phyloP scores from a whole-genome alignment of 352 stramenopile species.

The Phytophthora cryptogea region DNA sequence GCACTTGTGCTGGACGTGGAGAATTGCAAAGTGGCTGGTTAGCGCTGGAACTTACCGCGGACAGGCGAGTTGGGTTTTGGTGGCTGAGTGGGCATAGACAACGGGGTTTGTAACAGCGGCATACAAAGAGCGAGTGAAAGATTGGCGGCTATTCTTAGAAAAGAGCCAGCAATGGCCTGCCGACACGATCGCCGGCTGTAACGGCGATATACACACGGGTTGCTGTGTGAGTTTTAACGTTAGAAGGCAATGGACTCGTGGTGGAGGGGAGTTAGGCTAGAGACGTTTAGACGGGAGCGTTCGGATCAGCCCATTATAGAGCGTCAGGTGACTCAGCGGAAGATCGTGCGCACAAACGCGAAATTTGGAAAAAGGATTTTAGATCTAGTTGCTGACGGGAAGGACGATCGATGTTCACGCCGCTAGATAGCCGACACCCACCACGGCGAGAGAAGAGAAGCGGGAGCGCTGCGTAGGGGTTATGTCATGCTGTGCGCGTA shows the following conservation, averaged over 20 bases:
- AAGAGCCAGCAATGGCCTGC: conserved; percentile 20
- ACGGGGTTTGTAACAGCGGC: not conserved
- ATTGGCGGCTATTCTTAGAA: conserved; percentile 16
- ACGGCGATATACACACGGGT: not conserved
- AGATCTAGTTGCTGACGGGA: not conserved
- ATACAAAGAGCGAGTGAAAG: conserved; percentile 23
- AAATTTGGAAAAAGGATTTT: conserved; percentile 2
- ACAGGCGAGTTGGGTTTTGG: conserved; percentile 13
- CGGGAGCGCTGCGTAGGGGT: too few relatives aligned
- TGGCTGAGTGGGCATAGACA: conserved; percentile 11
- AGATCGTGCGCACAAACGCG: not conserved
- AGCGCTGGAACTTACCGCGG: conserved; percentile 1
- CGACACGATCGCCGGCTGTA: not conserved
- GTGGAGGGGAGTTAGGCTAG: too few relatives aligned
- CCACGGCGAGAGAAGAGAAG: too few relatives aligned
- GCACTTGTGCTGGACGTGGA: not conserved
- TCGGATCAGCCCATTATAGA: not conserved
- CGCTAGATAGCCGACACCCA: not conserved
- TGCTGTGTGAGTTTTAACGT: too few relatives aligned
- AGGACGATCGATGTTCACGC: not conserved
- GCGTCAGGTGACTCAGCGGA: not conserved
- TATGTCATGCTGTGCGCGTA: not conserved
- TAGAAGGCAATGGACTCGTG: too few relatives aligned
- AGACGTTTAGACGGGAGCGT: too few relatives aligned
- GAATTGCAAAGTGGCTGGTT: conserved; percentile 17